These are phyloP conservation scores for Sphaerostilbella broomeana DNA, from an alignment of 2,329 filamentous ascomycete genomes.

Conservation along the genomic window DNA sequence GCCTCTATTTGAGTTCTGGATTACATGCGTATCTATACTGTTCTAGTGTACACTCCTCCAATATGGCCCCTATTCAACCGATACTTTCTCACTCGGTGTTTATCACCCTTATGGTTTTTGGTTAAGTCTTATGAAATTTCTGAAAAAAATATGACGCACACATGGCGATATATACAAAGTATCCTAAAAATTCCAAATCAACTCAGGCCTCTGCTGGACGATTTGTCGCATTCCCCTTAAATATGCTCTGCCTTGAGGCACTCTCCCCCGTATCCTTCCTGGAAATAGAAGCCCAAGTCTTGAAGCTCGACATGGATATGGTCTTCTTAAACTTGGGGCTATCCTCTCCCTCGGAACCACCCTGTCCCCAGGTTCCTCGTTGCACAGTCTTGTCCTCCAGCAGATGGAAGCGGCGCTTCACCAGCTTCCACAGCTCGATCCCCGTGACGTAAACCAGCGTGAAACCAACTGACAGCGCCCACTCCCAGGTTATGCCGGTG, in stretches of 20 bases:
- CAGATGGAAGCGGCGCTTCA: slow-evolving; percentile 51
- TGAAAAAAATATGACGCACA: no score
- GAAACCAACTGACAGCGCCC: slow-evolving; percentile 60
- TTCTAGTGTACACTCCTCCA: no score
- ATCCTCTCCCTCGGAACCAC: slow-evolving; percentile 40
- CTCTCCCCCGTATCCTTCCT: slow-evolving; percentile 35
- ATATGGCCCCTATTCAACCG: no score
- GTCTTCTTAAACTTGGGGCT: slow-evolving; percentile 40
- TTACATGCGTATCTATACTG: no score
- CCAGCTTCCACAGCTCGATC: slow-evolving; percentile 65
- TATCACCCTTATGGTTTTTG: no score
- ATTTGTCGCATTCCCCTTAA: slow-evolving; percentile 12
- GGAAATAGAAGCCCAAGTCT: slow-evolving; percentile 38
- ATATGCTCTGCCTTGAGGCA: slow-evolving; percentile 20
- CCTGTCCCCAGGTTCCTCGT: slow-evolving; percentile 46
- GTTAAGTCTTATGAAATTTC: no score
- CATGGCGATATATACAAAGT: no score
- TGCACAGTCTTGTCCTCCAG: slow-evolving; percentile 47
- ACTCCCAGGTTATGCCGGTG: slow-evolving; percentile 66
- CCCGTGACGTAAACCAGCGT: slow-evolving; percentile 59
- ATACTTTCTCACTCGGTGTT: no score
- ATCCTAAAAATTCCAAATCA: no score
- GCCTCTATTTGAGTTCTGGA: no score
- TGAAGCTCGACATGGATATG: slow-evolving; percentile 47
- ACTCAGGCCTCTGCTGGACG: slow-evolving; percentile 6